Evolutionary conservation across 805 yeast species (phyloP), one percentile per base, ranked within the genome.

Genomic region (Metschnikowia matae): DNA sequence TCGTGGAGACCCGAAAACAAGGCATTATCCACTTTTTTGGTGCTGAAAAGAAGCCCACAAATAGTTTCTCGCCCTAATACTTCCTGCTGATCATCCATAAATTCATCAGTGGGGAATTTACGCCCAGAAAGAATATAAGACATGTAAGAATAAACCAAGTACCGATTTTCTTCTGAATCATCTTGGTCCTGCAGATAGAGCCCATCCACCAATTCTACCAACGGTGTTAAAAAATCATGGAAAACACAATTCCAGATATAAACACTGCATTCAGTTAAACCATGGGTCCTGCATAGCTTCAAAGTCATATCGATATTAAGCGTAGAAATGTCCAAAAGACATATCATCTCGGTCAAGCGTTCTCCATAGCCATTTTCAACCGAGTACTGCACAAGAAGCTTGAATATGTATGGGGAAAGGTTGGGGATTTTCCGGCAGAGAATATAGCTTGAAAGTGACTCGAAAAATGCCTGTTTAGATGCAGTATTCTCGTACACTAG

Each of bases 261-360:
- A 0, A 82, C 76, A 44, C 80, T 68, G 35, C 88, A 79, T 48
- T 88, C 95, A 34, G 73, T 70, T 5, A 91, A 68, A 6, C 77
- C 68, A 56, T 83, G 70, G 52, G 74, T 62, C 37, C 71, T 70
- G 62, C 96, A 85, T 15, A 87, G 67, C 11, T 73, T 73, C 13
- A 89, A 74, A 0, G 96, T 83, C 20, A 84, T 69, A 65, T 92
- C 96, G 35, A 92, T 78, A 61, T 92, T 96, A 46, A 94, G 73
- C 11, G 82, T 77, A 6, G 71, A 58, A 7, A 87, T 74, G 58
- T 90, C 91, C 23, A 92, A 62, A 1, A 81, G 68, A 57, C 96
- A 86, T 10, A 91, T 71, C 32, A 88, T 62, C 50, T 84, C 84
- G 41, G 89, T 90, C 17, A 92, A 70, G 0, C 67, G 57, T 2